A percentile compares a stretch with the other conserved stretches of the same genome.
Conservation (phyloP, 495 filamentous ascomycete genomes). For the Saxophila tyrrhenica region DNA sequence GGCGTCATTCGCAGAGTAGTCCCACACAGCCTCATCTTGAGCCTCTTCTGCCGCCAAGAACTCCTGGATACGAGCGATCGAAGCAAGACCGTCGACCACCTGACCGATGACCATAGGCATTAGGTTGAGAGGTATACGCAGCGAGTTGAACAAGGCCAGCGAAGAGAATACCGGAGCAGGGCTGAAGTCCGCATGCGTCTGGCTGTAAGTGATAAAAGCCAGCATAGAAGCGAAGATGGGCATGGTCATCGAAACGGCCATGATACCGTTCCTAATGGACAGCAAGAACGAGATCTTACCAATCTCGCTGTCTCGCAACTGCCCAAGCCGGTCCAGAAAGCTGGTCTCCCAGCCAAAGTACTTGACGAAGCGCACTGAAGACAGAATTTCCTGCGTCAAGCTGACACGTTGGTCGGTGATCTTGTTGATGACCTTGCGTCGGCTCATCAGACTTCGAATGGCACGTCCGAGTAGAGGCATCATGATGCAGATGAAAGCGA, state of each 20-base stretch:
- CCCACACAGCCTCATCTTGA: conserved; percentile 56
- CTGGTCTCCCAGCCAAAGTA: conserved; percentile 89
- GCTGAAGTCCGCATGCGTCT: conserved; percentile 50
- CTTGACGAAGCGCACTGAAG: conserved; percentile 88
- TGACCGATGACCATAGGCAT: conserved; percentile 81
- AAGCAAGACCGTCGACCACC: conserved; percentile 78
- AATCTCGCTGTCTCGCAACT: conserved; percentile 66
- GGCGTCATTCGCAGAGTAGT: conserved; percentile 52
- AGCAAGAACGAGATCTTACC: conserved; percentile 65
- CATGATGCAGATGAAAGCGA: conserved; percentile 65
- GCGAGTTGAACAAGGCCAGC: conserved; percentile 79
- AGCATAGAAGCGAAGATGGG: conserved; percentile 92
- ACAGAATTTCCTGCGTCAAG: conserved; percentile 84
- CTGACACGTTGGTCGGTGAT: conserved; percentile 85
- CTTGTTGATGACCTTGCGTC: conserved; percentile 72
- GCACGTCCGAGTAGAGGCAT: conserved; percentile 63
- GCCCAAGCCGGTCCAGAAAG: conserved; percentile 64
- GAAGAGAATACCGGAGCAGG: conserved; percentile 85
- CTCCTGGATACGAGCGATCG: conserved; percentile 71
- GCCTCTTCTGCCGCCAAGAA: conserved; percentile 79
- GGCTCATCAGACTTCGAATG: conserved; percentile 57
- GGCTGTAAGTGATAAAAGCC: conserved; percentile 82
- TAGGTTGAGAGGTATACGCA: conserved; percentile 80
- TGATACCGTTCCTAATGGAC: conserved; percentile 71
- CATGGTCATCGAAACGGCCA: conserved; percentile 58